These are phyloP conservation scores for Hypocreales sp. DNA, from an alignment of 2,329 filamentous ascomycete genomes.

Conservation along the genomic window DNA sequence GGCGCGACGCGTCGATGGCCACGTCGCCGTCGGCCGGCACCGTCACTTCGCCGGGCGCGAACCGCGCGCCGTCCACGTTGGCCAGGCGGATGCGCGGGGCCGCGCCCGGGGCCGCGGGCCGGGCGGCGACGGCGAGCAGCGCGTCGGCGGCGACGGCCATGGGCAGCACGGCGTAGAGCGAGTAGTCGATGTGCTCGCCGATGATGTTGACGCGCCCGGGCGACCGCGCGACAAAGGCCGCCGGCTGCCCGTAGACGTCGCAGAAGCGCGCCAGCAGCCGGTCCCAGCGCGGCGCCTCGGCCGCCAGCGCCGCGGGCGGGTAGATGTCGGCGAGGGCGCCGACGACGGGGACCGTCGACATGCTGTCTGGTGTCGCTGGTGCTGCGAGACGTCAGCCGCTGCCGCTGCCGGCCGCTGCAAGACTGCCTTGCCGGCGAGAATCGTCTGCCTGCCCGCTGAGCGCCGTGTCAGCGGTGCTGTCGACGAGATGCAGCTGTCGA, in stretches of 20 bases:
- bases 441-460: too few relatives aligned
- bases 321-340: slow-evolving; percentile 71
- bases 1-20: slow-evolving; percentile 70
- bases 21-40: slow-evolving; percentile 47
- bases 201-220: slow-evolving; percentile 96
- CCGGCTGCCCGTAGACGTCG: slow-evolving; percentile 48
- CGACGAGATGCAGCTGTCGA: too few relatives aligned
- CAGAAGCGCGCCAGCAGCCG: slow-evolving; percentile 57
- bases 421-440: too few relatives aligned
- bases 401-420: too few relatives aligned
- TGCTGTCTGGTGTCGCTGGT: too few relatives aligned
- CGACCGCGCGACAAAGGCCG: slow-evolving; percentile 75
- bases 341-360: slow-evolving; percentile 64
- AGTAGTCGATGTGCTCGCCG: slow-evolving; percentile 98
- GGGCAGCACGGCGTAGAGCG: slow-evolving; percentile 84
- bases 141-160: slow-evolving; percentile 92
- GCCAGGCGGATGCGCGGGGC: slow-evolving; percentile 63
- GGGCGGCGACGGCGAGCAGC: slow-evolving; percentile 61
- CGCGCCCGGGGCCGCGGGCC: slow-evolving; percentile 32
- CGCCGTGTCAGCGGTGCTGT: too few relatives aligned
- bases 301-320: slow-evolving; percentile 50
- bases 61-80: slow-evolving; percentile 64
- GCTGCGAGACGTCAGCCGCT: too few relatives aligned
- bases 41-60: slow-evolving; percentile 58
- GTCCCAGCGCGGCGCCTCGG: slow-evolving; percentile 63